phyloP scores from a whole-genome alignment of 2,329 filamentous ascomycete species.

The Lasiodiplodia theobromae region DNA sequence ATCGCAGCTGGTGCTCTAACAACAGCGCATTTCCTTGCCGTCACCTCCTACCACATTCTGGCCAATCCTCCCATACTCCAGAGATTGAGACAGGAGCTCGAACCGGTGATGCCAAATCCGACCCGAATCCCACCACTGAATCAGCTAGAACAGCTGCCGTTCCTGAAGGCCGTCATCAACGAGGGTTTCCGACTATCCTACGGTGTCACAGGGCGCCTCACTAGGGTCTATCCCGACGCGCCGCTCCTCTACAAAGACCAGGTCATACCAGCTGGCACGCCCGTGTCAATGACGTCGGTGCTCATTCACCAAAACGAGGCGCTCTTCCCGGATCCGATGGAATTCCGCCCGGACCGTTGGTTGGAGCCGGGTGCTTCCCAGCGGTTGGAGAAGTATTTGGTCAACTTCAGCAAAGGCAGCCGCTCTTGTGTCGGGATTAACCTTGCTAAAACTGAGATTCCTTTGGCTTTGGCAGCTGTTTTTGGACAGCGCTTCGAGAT shows the following conservation, averaged over 20 bases:
- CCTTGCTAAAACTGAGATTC: constrained; percentile 23
- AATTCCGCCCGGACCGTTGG: constrained; percentile 35
- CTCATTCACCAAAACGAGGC: constrained; percentile 31
- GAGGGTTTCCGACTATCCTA: constrained; percentile 37
- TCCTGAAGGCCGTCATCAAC: constrained; percentile 34
- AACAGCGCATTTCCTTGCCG: constrained; percentile 42
- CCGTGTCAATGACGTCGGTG: constrained; percentile 31
- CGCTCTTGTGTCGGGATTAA: constrained; percentile 34
- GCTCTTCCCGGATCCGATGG: constrained; percentile 33
- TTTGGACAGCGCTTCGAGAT: constrained; percentile 17
- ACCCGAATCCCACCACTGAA: background rate
- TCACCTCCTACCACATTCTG: constrained; percentile 48
- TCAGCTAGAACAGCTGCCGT: constrained; percentile 31
- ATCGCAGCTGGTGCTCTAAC: constrained; percentile 50
- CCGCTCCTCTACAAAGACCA: constrained; percentile 31
- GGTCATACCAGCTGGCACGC: constrained; percentile 31
- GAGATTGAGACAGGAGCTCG: constrained; percentile 46
- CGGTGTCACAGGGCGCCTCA: constrained; percentile 33
- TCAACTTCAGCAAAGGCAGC: constrained; percentile 34
- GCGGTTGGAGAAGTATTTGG: constrained; percentile 33
- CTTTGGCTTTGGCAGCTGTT: constrained; percentile 9
- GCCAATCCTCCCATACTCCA: constrained; percentile 39
- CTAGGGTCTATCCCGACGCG: constrained; percentile 30
- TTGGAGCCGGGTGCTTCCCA: constrained; percentile 24
- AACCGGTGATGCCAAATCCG: background rate